phyloP scores from a whole-genome alignment of 139 green algal genomes.

The Ettlia oleoabundans region DNA sequence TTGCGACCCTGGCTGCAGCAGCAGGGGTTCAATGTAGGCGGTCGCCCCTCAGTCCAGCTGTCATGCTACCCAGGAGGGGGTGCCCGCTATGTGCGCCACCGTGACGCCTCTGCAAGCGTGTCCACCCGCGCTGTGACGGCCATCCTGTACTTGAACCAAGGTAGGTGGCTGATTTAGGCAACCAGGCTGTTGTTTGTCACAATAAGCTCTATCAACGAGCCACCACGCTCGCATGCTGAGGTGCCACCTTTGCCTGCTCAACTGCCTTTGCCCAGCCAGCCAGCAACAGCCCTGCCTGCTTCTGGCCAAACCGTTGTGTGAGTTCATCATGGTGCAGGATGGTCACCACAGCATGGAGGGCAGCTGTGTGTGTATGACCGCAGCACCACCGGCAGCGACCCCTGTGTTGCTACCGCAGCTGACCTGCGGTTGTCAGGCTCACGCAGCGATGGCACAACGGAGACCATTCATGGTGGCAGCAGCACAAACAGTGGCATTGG shows the following conservation, averaged over 20 bases:
- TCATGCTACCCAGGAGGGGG: constrained; percentile 72
- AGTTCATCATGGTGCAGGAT: constrained; percentile 19
- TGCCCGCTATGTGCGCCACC: constrained; percentile 74
- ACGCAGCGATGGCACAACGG: neutral
- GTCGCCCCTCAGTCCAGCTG: constrained; percentile 66
- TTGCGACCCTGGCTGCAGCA: constrained; percentile 19
- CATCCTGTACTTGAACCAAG: constrained; percentile 76
- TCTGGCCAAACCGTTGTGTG: no score
- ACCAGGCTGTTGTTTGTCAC: no score
- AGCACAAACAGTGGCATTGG: no score
- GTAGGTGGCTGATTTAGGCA: no score
- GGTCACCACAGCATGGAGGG: constrained; percentile 4
- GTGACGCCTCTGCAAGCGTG: constrained; percentile 54
- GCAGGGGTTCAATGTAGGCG: constrained; percentile 58
- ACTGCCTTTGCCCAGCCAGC: neutral
- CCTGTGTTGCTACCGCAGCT: neutral
- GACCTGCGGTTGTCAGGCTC: constrained; percentile 7
- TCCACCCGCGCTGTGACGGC: constrained; percentile 64
- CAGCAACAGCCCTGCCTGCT: neutral
- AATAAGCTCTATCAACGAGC: no score
- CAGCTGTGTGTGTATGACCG: constrained; percentile 18
- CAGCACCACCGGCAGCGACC: neutral
- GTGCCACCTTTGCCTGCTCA: no score
- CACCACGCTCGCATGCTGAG: no score
- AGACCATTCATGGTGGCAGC: neutral